Percentiles rank a stretch among this genome's conserved stretches.
phyloP scores from a whole-genome alignment of 2,329 filamentous ascomycete genomes.

The Neopestalotiopsis clavispora region DNA sequence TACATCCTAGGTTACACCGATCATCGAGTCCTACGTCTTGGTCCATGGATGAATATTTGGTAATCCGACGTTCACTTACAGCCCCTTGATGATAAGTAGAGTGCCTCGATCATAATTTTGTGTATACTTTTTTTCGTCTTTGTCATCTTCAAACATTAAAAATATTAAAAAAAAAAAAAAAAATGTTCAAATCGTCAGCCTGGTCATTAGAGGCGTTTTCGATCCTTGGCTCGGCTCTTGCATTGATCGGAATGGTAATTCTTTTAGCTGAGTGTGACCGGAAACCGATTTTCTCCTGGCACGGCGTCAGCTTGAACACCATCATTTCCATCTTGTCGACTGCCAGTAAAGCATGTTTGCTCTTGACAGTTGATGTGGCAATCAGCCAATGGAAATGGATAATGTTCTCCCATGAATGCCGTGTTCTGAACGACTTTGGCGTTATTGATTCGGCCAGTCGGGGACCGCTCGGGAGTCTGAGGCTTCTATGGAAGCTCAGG shows the following conservation, averaged over 20 bases:
- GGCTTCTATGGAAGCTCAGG: neutral
- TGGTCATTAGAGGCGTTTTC: neutral
- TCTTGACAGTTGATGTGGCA: slow-evolving; percentile 8
- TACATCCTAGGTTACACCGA: no score
- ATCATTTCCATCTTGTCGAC: slow-evolving; percentile 8
- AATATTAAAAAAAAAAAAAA: neutral
- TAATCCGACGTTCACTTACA: no score
- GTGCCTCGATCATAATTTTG: no score
- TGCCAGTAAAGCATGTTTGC: slow-evolving; percentile 3
- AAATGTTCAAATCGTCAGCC: neutral
- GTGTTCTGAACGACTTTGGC: neutral
- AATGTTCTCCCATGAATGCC: neutral
- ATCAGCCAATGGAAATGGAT: slow-evolving; percentile 16
- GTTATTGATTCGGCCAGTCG: slow-evolving; percentile 13
- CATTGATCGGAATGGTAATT: neutral
- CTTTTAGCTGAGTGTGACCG: neutral
- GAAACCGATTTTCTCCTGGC: neutral
- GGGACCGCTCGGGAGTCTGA: slow-evolving; percentile 2
- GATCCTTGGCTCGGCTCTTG: neutral
- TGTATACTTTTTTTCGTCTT: no score
- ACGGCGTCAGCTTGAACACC: slow-evolving; percentile 9
- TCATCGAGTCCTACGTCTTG: no score
- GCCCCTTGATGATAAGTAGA: no score
- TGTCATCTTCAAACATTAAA: no score
- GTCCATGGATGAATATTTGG: no score